These are phyloP conservation scores for Conticribra guillardii DNA, from an alignment of 108 stramenopile species.

Conservation along the genomic window DNA sequence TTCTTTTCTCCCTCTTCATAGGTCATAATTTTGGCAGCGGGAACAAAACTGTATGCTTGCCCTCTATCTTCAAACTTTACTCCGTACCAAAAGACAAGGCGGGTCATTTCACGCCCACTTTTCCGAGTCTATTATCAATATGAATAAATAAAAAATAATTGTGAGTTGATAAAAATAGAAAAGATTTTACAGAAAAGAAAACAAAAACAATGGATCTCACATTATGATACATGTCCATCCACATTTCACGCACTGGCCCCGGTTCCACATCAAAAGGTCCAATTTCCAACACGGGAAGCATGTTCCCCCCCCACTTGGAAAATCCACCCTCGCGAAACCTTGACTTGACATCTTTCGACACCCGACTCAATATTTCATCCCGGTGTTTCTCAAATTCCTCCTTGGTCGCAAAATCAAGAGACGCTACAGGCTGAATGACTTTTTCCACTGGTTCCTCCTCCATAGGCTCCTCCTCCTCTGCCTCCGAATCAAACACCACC, in stretches of 20 bases:
- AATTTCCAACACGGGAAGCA: slow-evolving; percentile 64
- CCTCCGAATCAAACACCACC: slow-evolving; percentile 8
- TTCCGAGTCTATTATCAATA: slow-evolving; percentile 41
- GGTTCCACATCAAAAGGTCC: slow-evolving; percentile 77
- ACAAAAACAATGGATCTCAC: slow-evolving; percentile 52
- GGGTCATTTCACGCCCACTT: slow-evolving; percentile 49
- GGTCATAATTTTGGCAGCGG: slow-evolving; percentile 42
- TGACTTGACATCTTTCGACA: slow-evolving; percentile 56
- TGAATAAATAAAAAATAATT: not conserved
- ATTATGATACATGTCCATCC: slow-evolving; percentile 79
- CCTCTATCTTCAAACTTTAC: slow-evolving; percentile 46
- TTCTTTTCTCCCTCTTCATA: slow-evolving; percentile 47
- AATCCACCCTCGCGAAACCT: slow-evolving; percentile 75
- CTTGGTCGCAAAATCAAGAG: slow-evolving; percentile 34
- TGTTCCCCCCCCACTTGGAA: slow-evolving; percentile 67
- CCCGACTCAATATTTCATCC: slow-evolving; percentile 45
- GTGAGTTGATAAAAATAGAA: not conserved
- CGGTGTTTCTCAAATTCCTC: slow-evolving; percentile 44
- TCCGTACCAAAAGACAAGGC: slow-evolving; percentile 62
- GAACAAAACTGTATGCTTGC: slow-evolving; percentile 50
- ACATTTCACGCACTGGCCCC: slow-evolving; percentile 63
- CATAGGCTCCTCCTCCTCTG: slow-evolving; percentile 6
- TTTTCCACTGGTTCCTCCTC: not conserved
- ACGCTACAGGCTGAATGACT: not conserved
- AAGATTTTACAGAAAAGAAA: not conserved